Percentiles rank a stretch among this genome's conserved stretches.
phyloP scores from a whole-genome alignment of 2,329 filamentous ascomycete genomes.

The Curvularia sp. region DNA sequence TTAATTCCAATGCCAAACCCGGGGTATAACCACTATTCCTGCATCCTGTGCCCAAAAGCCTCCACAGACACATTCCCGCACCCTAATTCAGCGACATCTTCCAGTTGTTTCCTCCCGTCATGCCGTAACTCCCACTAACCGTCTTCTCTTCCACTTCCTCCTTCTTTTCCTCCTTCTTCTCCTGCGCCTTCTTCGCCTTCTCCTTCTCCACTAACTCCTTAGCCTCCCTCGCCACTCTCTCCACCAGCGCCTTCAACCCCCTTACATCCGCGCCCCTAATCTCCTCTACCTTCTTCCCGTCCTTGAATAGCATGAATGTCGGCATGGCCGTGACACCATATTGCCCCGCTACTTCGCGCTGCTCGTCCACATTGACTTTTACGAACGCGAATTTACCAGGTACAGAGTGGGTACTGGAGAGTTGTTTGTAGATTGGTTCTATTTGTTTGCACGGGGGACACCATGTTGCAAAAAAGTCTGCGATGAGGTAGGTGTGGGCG shows the following conservation, averaged over 20 bases:
- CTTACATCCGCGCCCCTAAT: constrained; percentile 41
- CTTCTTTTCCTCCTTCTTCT: constrained; percentile 11
- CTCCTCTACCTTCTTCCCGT: constrained; percentile 40
- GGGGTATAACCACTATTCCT: background rate
- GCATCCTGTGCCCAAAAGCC: background rate
- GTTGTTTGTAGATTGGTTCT: constrained; percentile 59
- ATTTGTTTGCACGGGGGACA: constrained; percentile 65
- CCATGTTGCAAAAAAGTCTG: constrained; percentile 63
- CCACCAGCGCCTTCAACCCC: constrained; percentile 36
- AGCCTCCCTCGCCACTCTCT: constrained; percentile 27
- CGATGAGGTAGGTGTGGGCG: constrained; percentile 52
- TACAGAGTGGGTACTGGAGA: constrained; percentile 57
- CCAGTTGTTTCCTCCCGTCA: constrained; percentile 38
- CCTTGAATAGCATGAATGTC: constrained; percentile 45
- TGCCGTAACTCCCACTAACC: constrained; percentile 45
- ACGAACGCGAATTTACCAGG: constrained; percentile 58
- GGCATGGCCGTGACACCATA: constrained; percentile 58
- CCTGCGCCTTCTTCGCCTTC: constrained; percentile 13
- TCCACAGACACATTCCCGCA: background rate
- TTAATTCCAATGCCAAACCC: background rate
- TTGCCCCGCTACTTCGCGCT: constrained; percentile 56
- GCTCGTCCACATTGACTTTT: constrained; percentile 63
- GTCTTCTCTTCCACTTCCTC: constrained; percentile 36
- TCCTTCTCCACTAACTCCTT: constrained; percentile 15
- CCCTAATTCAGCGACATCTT: constrained; percentile 36